Evolutionary conservation across 164 flowering plant species (phyloP).

Genomic region (Magnolia kwangsiensis): DNA sequence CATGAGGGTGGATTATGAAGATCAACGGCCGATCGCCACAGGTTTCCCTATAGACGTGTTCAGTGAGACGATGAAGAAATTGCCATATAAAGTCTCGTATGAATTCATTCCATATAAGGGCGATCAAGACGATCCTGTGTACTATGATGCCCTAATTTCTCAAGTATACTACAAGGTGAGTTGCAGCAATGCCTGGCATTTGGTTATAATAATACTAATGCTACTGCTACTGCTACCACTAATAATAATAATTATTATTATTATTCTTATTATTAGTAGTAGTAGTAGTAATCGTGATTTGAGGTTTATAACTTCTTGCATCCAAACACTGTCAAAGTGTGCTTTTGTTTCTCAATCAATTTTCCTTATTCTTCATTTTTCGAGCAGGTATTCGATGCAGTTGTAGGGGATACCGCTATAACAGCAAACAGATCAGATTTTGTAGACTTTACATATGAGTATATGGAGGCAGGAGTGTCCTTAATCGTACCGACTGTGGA

Average conservation of each 20-base stretch:
- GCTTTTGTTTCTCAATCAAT: too few species aligned
- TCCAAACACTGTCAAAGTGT: too few species aligned
- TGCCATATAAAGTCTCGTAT: slow-evolving; percentile 1
- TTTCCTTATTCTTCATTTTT: neutral
- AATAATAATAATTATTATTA: too few species aligned
- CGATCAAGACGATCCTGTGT: neutral
- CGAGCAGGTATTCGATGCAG: slow-evolving; percentile 10
- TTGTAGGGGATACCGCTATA: slow-evolving; percentile 9
- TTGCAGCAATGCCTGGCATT: neutral
- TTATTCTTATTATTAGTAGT: too few species aligned
- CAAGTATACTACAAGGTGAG: slow-evolving; percentile 2
- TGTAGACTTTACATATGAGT: slow-evolving; percentile 11
- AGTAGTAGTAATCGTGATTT: too few species aligned
- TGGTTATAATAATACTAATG: too few species aligned
- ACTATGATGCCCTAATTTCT: neutral
- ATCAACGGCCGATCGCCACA: neutral
- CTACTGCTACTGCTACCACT: neutral
- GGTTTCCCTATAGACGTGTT: slow-evolving; percentile 4
- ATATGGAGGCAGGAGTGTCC: slow-evolving; percentile 5
- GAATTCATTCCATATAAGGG: neutral
- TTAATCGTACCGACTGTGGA: slow-evolving; percentile 11
- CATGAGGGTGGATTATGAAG: neutral
- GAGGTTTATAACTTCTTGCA: too few species aligned
- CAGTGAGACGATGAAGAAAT: neutral
- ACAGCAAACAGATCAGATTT: slow-evolving; percentile 8